A percentile compares a stretch with the other conserved stretches of the same genome.
Evolutionary conservation across 768 basidiomycete genomes (phyloP).

Genomic region (Xerocomus potaroensis): DNA sequence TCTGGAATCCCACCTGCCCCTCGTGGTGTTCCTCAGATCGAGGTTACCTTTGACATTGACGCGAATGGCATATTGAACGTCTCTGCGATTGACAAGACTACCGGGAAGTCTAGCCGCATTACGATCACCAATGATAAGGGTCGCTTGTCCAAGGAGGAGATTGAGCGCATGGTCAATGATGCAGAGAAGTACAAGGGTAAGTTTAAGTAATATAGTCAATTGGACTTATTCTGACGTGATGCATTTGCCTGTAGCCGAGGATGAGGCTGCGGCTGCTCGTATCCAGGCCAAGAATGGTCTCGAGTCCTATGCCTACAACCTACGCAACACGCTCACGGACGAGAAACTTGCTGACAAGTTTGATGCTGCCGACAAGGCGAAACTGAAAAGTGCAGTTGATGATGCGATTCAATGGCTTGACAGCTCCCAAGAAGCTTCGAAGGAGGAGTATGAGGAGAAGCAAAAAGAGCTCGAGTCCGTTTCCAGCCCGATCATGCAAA

Average conservation of each 20-base stretch:
- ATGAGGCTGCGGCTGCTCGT: slow-evolving; percentile 79
- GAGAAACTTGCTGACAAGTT: slow-evolving; percentile 88
- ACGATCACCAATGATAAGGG: slow-evolving; percentile 98
- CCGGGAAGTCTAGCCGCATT: slow-evolving; percentile 91
- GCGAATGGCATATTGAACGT: slow-evolving; percentile 97
- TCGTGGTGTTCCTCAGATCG: slow-evolving; percentile 95
- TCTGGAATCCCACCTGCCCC: slow-evolving; percentile 95
- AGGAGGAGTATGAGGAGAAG: slow-evolving; percentile 89
- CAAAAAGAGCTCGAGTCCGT: slow-evolving; percentile 90
- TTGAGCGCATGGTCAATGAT: slow-evolving; percentile 94
- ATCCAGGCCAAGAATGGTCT: slow-evolving; percentile 87
- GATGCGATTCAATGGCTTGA: slow-evolving; percentile 88
- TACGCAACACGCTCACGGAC: slow-evolving; percentile 83
- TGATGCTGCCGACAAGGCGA: slow-evolving; percentile 78
- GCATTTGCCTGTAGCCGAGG: slow-evolving; percentile 56
- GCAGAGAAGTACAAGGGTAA: slow-evolving; percentile 88
- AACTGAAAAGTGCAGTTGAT: slow-evolving; percentile 76
- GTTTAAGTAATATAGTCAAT: slow-evolving; percentile 18
- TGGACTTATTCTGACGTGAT: slow-evolving; percentile 14
- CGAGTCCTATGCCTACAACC: slow-evolving; percentile 94
- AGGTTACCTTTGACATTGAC: slow-evolving; percentile 98
- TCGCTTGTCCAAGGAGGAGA: slow-evolving; percentile 94
- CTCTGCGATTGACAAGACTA: slow-evolving; percentile 93
- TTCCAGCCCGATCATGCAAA: slow-evolving; percentile 73
- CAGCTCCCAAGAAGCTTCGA: slow-evolving; percentile 80